phyloP scores from a whole-genome alignment of 1,284 basidiomycete species.

The Macrocystidia cucumis region DNA sequence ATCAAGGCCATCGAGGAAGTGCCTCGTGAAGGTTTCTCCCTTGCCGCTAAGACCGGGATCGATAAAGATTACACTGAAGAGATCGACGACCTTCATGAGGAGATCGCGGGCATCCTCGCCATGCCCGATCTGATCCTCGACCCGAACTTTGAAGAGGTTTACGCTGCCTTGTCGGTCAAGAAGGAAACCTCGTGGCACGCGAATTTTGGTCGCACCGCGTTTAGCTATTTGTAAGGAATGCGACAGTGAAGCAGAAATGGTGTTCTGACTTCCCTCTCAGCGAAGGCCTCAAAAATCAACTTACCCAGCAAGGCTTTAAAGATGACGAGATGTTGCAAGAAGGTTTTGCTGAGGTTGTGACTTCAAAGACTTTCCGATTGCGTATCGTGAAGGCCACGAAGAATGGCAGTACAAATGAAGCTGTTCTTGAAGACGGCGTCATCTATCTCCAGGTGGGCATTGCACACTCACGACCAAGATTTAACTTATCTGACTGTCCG shows the following conservation, averaged over 20 bases:
- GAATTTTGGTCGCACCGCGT: constrained; percentile 17
- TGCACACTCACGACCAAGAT: background rate
- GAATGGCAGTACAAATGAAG: constrained; percentile 18
- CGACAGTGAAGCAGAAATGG: constrained; percentile 5
- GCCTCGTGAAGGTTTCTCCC: constrained; percentile 19
- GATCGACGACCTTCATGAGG: constrained; percentile 18
- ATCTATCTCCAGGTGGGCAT: constrained; percentile 23
- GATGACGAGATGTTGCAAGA: constrained; percentile 29
- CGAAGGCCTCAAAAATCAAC: constrained; percentile 20
- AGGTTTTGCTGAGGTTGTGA: constrained; percentile 22
- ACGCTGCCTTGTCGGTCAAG: constrained; percentile 15
- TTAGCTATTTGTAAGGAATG: constrained; percentile 15
- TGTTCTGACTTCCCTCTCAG: constrained; percentile 11
- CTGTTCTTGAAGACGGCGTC: constrained; percentile 22
- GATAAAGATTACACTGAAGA: constrained; percentile 19
- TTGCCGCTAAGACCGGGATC: constrained; percentile 24
- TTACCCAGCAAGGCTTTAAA: constrained; percentile 23
- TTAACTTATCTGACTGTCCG: constrained; percentile 1
- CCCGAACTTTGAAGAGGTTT: constrained; percentile 27
- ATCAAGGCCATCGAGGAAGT: constrained; percentile 20
- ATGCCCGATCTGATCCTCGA: constrained; percentile 25
- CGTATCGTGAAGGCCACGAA: constrained; percentile 22
- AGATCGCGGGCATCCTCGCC: constrained; percentile 19
- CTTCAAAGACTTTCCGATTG: constrained; percentile 24
- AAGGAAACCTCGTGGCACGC: constrained; percentile 18